Conservation (phyloP, 1,284 basidiomycete genomes). For the Thelephora terrestris region DNA sequence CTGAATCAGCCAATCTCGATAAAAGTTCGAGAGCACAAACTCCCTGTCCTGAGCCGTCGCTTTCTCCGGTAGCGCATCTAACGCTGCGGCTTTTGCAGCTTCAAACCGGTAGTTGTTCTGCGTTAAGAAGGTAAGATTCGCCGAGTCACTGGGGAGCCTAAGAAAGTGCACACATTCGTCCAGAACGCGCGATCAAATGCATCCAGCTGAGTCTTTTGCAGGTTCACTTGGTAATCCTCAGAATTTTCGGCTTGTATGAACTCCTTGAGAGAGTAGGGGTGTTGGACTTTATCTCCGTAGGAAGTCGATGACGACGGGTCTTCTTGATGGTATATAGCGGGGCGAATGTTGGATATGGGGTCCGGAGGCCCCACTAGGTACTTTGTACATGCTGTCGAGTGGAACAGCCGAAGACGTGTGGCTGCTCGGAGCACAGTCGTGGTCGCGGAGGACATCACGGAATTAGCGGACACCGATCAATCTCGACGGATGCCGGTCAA, state of each 20-base stretch:
- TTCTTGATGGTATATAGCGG: conserved; percentile 57
- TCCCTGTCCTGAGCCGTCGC: conserved; percentile 47
- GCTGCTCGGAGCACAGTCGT: neutral
- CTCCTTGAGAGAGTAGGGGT: conserved; percentile 68
- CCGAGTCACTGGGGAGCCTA: neutral
- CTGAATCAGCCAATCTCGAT: conserved; percentile 59
- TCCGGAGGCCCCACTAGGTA: conserved; percentile 63
- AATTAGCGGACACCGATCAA: too few relatives aligned
- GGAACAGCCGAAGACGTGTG: conserved; percentile 25
- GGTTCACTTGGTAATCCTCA: conserved; percentile 56
- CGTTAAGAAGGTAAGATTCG: neutral
- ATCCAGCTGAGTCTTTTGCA: conserved; percentile 59
- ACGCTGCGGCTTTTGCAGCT: conserved; percentile 44
- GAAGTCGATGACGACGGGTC: conserved; percentile 22
- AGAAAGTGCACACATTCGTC: conserved; percentile 49
- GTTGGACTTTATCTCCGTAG: conserved; percentile 19
- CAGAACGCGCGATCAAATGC: conserved; percentile 66
- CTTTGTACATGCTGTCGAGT: conserved; percentile 26
- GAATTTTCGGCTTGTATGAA: conserved; percentile 33
- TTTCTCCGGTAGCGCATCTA: conserved; percentile 44
- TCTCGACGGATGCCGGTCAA: too few relatives aligned
- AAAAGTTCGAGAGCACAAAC: conserved; percentile 57
- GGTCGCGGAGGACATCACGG: too few relatives aligned
- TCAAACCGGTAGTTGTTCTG: conserved; percentile 71
- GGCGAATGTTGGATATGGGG: conserved; percentile 67